Conservation (phyloP, 495 filamentous ascomycete species). For the Paragyromitra xinjiangensis region DNA sequence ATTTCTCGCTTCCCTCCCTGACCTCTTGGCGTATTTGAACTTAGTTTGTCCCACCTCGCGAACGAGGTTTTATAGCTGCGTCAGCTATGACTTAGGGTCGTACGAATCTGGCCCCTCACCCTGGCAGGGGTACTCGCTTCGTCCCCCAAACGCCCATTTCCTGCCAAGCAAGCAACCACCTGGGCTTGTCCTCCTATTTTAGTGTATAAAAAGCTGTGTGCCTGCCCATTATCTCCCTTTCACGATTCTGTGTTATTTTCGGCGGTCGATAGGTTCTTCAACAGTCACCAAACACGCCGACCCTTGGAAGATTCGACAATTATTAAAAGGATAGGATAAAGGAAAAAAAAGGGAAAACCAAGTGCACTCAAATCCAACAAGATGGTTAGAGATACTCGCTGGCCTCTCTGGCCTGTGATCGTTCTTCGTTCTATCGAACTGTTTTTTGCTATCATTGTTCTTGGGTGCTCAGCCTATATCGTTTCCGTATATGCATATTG, state of each 20-base stretch:
- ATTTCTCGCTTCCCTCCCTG: neutral
- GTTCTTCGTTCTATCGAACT: conserved; percentile 40
- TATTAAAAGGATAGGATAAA: neutral
- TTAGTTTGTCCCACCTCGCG: conserved; percentile 21
- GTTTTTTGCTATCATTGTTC: conserved; percentile 36
- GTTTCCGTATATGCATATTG: conserved; percentile 15
- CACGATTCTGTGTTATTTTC: neutral
- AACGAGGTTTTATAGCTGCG: neutral
- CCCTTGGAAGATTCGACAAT: neutral
- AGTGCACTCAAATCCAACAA: neutral
- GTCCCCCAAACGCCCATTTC: neutral
- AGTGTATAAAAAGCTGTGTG: conserved; percentile 28
- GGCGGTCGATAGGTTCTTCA: conserved; percentile 3
- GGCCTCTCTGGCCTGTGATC: conserved; percentile 45
- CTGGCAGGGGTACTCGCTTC: neutral
- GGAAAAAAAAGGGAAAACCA: neutral
- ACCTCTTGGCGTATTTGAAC: conserved; percentile 6
- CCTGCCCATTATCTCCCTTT: conserved; percentile 4
- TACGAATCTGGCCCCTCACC: neutral
- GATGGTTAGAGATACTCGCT: conserved; percentile 52
- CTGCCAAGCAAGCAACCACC: neutral
- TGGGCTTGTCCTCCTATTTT: neutral
- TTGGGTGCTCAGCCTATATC: conserved; percentile 45
- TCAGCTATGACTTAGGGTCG: conserved; percentile 1
- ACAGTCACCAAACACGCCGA: neutral